phyloP scores from a whole-genome alignment of 768 basidiomycete species.

The Boletus fagicola region DNA sequence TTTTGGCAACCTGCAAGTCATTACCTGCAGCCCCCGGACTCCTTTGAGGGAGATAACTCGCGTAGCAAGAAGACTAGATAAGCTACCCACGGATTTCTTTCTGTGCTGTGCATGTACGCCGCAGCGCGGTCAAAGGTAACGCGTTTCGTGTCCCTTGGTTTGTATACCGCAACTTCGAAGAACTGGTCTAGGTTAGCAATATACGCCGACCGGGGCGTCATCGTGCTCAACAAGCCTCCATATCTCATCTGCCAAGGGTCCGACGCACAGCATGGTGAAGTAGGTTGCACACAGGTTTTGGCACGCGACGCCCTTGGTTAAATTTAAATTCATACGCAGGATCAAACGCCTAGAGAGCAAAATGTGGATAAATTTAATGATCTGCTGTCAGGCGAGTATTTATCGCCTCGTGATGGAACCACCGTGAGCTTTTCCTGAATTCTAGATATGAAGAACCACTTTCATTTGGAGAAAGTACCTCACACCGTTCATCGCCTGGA shows the following conservation, averaged over 20 bases:
- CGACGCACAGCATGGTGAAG: constrained; percentile 24
- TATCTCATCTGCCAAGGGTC: constrained; percentile 52
- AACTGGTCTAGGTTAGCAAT: constrained; percentile 37
- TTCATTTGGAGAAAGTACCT: constrained; percentile 38
- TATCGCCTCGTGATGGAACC: constrained; percentile 3
- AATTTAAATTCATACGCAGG: constrained; percentile 10
- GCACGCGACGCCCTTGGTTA: neutral
- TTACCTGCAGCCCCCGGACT: neutral
- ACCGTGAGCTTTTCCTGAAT: neutral
- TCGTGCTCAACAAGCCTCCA: constrained; percentile 62
- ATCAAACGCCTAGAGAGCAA: constrained; percentile 22
- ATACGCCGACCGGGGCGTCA: constrained; percentile 53
- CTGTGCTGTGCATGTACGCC: constrained; percentile 17
- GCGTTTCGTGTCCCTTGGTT: neutral
- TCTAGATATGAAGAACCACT: constrained; percentile 30
- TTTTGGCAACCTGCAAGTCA: neutral
- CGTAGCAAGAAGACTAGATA: neutral
- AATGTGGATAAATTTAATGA: constrained; percentile 36
- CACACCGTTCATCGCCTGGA: constrained; percentile 64
- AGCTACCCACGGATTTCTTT: neutral
- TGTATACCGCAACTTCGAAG: constrained; percentile 13
- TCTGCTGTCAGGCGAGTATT: constrained; percentile 35
- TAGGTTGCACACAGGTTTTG: constrained; percentile 15
- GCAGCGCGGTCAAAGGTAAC: constrained; percentile 24
- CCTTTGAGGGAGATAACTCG: neutral